phyloP scores from a whole-genome alignment of 768 basidiomycete genomes.

The Thelephora ganbajun region DNA sequence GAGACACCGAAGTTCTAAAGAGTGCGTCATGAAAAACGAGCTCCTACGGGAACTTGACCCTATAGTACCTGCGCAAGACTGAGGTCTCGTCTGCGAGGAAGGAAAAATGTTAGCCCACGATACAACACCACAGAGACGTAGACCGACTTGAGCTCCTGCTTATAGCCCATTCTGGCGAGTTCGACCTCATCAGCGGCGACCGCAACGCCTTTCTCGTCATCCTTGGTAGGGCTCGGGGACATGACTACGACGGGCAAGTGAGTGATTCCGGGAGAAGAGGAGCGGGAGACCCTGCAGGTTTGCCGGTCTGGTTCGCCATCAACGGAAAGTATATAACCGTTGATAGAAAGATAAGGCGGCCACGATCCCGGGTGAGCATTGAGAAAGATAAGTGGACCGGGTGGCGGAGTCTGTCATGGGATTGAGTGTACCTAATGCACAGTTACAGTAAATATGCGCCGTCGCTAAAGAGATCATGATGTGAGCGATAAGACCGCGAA shows the following conservation, averaged over 20 bases:
- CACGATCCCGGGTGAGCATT: too few species aligned
- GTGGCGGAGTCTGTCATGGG: too few species aligned
- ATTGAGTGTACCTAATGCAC: too few species aligned
- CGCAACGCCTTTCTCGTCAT: neutral
- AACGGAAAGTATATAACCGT: neutral
- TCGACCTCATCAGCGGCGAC: constrained; percentile 42
- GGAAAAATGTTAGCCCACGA: neutral
- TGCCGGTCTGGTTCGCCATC: neutral
- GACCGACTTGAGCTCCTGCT: constrained; percentile 49
- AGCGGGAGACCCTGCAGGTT: neutral
- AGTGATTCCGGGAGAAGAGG: neutral
- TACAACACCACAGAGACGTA: neutral
- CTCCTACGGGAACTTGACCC: neutral
- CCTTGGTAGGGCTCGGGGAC: neutral
- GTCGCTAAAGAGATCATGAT: too few species aligned
- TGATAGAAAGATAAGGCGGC: too few species aligned
- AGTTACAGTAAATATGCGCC: too few species aligned
- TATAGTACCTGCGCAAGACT: constrained; percentile 41
- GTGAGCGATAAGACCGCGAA: too few species aligned
- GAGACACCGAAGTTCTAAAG: constrained; percentile 57
- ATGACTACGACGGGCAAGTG: too few species aligned
- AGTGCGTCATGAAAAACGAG: neutral
- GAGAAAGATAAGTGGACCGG: too few species aligned
- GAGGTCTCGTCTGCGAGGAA: constrained; percentile 37
- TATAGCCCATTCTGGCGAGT: constrained; percentile 58